Base-by-base conservation (phyloP, 2,329 filamentous ascomycete genomes). In the Hymenoscyphus albidus region DNA sequence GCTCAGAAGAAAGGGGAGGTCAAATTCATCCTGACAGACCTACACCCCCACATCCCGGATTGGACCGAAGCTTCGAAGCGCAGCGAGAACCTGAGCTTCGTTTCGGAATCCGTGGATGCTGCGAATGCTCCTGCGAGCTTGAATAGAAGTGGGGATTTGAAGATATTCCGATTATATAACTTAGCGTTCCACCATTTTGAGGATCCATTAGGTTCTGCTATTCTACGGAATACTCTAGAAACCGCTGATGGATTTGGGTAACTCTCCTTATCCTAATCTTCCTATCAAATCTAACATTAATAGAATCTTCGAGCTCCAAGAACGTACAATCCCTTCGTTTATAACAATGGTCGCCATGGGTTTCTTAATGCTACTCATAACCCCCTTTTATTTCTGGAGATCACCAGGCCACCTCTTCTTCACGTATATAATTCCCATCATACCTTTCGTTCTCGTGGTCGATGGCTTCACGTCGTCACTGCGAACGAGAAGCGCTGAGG, bases 111-210 rank as follows among this genome's bases (percentile, higher is more conserved):
- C 14, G 85, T 93, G 0, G 88, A 93, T 76, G 90, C 90, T 12
- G 80, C 84, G 12, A 77, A 81, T 60, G 86, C 84, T 1, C 85
- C 87, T n/a, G 71, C 76, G 39, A 76, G 80, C 51, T 75, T 88
- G 39, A 76, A 84, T 58, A 70, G 69, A 18, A 72, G 69, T 5
- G 73, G 76, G 12, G 78, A 77, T 3, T 82, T 81, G 72, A 82
- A 79, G 56, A 78, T 90, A 27, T 89, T 92, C 73, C 81, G 90
- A 4, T 77, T 92, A 59, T 93, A 90, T 75, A 90, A 88, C 73
- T 80, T 92, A 1, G 85, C 88, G 0, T 93, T 93, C 72, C 90
- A 93, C 76, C 90, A 93, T 77, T 93, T 93, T 70, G 83, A 87
- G 67, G 87, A 92, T 71, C 77, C 77, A 3, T 76, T 87, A 18